Evolutionary conservation across 805 yeast species (phyloP).

Genomic region (Yarrowia alimentaria): DNA sequence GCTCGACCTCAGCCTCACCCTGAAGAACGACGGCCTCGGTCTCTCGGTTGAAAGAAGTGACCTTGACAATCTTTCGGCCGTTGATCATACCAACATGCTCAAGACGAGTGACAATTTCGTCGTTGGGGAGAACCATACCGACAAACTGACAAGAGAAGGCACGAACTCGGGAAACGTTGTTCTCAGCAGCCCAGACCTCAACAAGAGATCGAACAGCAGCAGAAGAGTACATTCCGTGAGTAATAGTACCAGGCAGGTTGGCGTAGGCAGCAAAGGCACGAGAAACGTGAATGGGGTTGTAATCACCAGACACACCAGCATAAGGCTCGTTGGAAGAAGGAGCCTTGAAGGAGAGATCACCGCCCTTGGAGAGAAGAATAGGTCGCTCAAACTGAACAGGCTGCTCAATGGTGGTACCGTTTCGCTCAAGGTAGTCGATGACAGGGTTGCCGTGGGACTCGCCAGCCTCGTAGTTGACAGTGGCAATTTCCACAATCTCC

Average conservation of each 20-base stretch:
- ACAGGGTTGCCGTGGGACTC: slow-evolving; percentile 97
- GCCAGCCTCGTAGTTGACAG: slow-evolving; percentile 84
- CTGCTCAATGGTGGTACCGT: slow-evolving; percentile 92
- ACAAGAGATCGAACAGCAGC: slow-evolving; percentile 93
- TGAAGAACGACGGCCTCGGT: slow-evolving; percentile 72
- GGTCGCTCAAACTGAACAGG: slow-evolving; percentile 86
- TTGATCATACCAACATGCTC: slow-evolving; percentile 99
- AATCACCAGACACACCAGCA: slow-evolving; percentile 97
- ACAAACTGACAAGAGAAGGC: slow-evolving; percentile 88
- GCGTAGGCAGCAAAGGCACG: slow-evolving; percentile 93
- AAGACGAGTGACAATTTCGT: slow-evolving; percentile 76
- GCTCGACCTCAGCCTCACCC: slow-evolving; percentile 99
- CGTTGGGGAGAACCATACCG: slow-evolving; percentile 98
- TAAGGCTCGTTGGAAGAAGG: slow-evolving; percentile 96
- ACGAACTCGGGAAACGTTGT: slow-evolving; percentile 91
- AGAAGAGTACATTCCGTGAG: slow-evolving; percentile 98
- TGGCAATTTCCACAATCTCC: slow-evolving; percentile 80
- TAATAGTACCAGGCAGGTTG: slow-evolving; percentile 92
- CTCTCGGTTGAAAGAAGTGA: slow-evolving; percentile 80
- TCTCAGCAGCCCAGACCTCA: slow-evolving; percentile 98
- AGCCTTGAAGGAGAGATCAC: slow-evolving; percentile 56
- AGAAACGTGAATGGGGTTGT: slow-evolving; percentile 96
- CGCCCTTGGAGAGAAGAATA: slow-evolving; percentile 68
- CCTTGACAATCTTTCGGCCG: slow-evolving; percentile 95
- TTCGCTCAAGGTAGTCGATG: slow-evolving; percentile 84